Evolutionary conservation across 441 rosid species (phyloP).

Genomic region (Syzygium malaccense): DNA sequence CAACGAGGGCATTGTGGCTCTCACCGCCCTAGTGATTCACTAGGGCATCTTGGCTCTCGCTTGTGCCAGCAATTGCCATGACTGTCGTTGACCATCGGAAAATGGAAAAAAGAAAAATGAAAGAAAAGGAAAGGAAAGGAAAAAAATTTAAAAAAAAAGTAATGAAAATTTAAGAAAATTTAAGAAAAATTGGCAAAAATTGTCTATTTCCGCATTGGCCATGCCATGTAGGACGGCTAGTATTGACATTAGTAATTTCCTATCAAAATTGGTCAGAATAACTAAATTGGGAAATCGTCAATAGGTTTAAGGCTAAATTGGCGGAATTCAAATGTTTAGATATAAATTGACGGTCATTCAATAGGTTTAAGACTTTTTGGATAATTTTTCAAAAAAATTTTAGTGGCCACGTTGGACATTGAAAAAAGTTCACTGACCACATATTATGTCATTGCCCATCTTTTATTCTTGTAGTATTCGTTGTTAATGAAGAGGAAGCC

Average conservation of each 20-base stretch:
- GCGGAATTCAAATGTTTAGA: too few relatives aligned
- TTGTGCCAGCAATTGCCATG: neutral
- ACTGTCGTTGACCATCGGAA: neutral
- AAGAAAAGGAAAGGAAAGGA: neutral
- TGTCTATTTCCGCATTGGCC: too few relatives aligned
- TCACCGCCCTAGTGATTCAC: neutral
- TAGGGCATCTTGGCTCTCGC: neutral
- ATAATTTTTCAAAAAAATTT: neutral
- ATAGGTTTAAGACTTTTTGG: neutral
- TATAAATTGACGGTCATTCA: neutral
- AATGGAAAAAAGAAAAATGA: neutral
- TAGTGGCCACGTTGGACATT: neutral
- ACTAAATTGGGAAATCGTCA: neutral
- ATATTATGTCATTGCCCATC: too few relatives aligned
- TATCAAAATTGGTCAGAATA: neutral
- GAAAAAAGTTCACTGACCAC: too few relatives aligned
- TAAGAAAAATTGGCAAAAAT: too few relatives aligned
- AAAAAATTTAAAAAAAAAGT: too few relatives aligned
- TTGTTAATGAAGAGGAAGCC: too few relatives aligned
- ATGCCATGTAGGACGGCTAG: too few relatives aligned
- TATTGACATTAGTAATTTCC: too few relatives aligned
- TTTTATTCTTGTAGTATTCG: too few relatives aligned
- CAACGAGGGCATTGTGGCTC: accelerated
- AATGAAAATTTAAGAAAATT: too few relatives aligned
- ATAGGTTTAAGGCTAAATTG: neutral